Base-by-base conservation (phyloP, 129 eudicot genomes). In the Gnaphalium uliginosum region DNA sequence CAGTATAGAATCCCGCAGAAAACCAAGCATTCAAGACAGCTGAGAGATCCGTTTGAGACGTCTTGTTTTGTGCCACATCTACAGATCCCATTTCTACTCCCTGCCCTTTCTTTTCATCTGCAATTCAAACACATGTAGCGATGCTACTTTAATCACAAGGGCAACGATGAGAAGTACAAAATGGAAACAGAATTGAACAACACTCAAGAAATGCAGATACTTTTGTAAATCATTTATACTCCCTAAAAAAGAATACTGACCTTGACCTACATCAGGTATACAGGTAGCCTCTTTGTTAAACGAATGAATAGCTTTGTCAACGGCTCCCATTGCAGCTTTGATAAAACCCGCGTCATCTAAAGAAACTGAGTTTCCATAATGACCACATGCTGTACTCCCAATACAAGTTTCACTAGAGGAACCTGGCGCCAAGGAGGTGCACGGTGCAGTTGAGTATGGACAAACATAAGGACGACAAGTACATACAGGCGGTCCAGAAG, bases 1-100 rank as follows among this genome's bases (percentile, higher is more conserved):
- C 92, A 71, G 98, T 93, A 72, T 86, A 83, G 77, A 93, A 83
- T 22, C 96, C 98, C 4, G 96, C 96, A 83, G 90, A 83, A 78
- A 90, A 93, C 96, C 98, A 93, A 30, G 98, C 92, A 76, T 86
- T 85, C 41, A 90, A 51, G 0, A 93, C 92, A 79, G 32, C 92
- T 35, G 82, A 79, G 66, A 90, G 89, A 83, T 88, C 96, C 15
- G 96, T 89, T 30, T 72, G 72, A 46, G 85, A 71, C 35, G 77
- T 67, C 64, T 62, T 68, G 63, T 67, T 68, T 79, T 79, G 76
- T 23, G 39, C 58, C 66, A 10, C 24, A 26, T 50, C 66, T 48
- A 22, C 60, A 4, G 30, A 23, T 23, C 75, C 72, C 10, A 51
- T 57, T 76, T 70, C 84, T 19, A 59, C 61, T 74, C 68, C 63